Percentiles rank a stretch among this genome's conserved stretches.
Conservation (phyloP, 768 basidiomycete species). For the Phylloporus arenicola region DNA sequence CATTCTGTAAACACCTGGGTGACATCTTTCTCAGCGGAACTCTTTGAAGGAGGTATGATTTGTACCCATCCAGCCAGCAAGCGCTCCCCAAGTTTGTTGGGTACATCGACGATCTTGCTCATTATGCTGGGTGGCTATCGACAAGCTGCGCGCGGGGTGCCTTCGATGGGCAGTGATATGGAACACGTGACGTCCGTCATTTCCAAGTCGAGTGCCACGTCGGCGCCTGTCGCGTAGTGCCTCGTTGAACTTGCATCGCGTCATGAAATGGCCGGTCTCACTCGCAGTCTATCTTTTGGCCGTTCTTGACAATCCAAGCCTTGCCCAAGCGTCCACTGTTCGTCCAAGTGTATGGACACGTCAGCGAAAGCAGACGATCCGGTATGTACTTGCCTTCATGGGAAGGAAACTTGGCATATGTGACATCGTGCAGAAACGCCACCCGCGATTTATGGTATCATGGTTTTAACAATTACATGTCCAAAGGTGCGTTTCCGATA, state of each 20-base stretch:
- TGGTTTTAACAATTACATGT: constrained; percentile 88
- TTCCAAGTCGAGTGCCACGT: constrained; percentile 17
- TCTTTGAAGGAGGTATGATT: background rate
- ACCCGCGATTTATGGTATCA: constrained; percentile 84
- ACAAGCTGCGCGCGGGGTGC: background rate
- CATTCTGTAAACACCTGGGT: constrained; percentile 59
- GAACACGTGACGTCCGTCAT: constrained; percentile 17
- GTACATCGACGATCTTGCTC: constrained; percentile 51
- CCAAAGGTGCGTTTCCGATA: constrained; percentile 47
- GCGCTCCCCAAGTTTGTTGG: constrained; percentile 59
- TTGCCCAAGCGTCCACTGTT: constrained; percentile 9
- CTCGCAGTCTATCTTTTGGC: constrained; percentile 38
- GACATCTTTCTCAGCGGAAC: background rate
- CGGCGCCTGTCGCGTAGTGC: constrained; percentile 8
- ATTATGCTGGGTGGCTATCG: constrained; percentile 29
- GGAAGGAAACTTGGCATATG: background rate
- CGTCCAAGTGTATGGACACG: constrained; percentile 46
- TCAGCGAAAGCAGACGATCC: constrained; percentile 50
- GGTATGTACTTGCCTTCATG: constrained; percentile 36
- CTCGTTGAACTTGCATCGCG: constrained; percentile 8
- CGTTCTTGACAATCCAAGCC: constrained; percentile 29
- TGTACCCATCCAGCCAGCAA: constrained; percentile 76
- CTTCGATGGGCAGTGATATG: constrained; percentile 1
- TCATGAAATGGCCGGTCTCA: constrained; percentile 43
- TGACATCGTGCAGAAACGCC: constrained; percentile 45